These are phyloP conservation scores for Solanum rostratum DNA, from an alignment of 257 asterid species.

Conservation along the genomic window DNA sequence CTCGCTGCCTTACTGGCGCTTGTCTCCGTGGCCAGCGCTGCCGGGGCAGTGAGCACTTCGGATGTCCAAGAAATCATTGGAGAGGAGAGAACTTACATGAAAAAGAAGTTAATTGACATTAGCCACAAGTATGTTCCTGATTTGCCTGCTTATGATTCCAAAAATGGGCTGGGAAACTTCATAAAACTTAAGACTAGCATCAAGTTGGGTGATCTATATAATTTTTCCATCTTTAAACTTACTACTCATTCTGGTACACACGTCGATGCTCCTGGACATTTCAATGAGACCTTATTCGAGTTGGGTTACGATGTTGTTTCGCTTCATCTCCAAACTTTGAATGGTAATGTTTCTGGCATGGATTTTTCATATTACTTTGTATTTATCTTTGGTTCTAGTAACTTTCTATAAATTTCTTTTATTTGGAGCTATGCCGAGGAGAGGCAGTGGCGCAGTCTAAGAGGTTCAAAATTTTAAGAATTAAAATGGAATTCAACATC, in stretches of 20 bases:
- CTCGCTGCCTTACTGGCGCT: background rate
- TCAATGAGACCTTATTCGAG: background rate
- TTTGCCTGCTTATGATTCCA: background rate
- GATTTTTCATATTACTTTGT: background rate
- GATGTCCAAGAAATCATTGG: background rate
- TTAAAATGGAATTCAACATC: no score
- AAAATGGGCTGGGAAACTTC: background rate
- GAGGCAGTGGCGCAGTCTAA: background rate
- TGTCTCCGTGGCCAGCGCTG: background rate
- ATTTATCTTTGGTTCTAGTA: background rate
- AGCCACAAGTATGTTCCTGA: background rate
- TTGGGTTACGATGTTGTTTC: background rate
- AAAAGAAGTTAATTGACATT: background rate
- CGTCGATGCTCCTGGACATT: slow-evolving; percentile 2
- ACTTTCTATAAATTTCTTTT: background rate
- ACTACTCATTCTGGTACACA: slow-evolving; percentile 3
- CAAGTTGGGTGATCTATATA: background rate
- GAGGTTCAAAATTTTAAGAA: no score
- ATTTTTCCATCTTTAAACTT: background rate
- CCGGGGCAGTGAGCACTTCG: background rate
- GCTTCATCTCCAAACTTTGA: slow-evolving; percentile 2
- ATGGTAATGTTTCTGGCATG: background rate
- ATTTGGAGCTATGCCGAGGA: background rate
- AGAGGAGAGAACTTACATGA: background rate
- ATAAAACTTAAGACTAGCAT: background rate